These are phyloP conservation scores for Lentinula boryana DNA, from an alignment of 768 basidiomycete species.

Conservation along the genomic window DNA sequence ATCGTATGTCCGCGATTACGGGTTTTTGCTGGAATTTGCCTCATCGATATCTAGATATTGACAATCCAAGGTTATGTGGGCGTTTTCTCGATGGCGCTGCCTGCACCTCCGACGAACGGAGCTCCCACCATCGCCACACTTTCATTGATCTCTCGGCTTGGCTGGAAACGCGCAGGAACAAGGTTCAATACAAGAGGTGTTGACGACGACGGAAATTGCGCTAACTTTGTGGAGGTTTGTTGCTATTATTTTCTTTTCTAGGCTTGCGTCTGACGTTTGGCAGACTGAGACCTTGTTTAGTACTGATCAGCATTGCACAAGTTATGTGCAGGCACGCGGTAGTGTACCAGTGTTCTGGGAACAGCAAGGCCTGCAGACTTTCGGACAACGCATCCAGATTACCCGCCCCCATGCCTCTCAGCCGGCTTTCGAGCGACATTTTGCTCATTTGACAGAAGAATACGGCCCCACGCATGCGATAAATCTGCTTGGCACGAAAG, in stretches of 20 bases:
- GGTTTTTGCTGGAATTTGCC: slow-evolving; percentile 6
- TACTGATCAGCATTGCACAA: slow-evolving; percentile 82
- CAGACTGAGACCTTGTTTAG: slow-evolving; percentile 90
- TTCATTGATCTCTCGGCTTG: slow-evolving; percentile 78
- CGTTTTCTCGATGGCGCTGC: slow-evolving; percentile 70
- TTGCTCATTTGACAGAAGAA: slow-evolving; percentile 78
- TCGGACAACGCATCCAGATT: slow-evolving; percentile 91
- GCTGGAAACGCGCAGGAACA: slow-evolving; percentile 95
- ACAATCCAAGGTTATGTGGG: slow-evolving; percentile 95
- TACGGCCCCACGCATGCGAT: slow-evolving; percentile 84
- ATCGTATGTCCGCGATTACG: slow-evolving; percentile 46
- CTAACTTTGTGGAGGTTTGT: slow-evolving; percentile 92
- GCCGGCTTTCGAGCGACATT: slow-evolving; percentile 95
- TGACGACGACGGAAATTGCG: slow-evolving; percentile 91
- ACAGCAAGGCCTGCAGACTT: slow-evolving; percentile 92
- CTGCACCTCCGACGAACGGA: slow-evolving; percentile 70
- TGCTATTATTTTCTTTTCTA: slow-evolving; percentile 1
- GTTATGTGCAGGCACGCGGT: slow-evolving; percentile 91
- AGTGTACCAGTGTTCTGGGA: slow-evolving; percentile 99
- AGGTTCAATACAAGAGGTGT: slow-evolving; percentile 96
- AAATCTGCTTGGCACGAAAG: slow-evolving; percentile 87
- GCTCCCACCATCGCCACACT: slow-evolving; percentile 68
- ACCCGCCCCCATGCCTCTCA: slow-evolving; percentile 94
- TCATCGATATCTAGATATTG: slow-evolving; percentile 48
- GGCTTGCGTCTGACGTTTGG: slow-evolving; percentile 12